Evolutionary conservation across 2,329 filamentous ascomycete species (phyloP), one percentile per base, ranked within the genome.

Genomic region (Metarhizium robertsii): DNA sequence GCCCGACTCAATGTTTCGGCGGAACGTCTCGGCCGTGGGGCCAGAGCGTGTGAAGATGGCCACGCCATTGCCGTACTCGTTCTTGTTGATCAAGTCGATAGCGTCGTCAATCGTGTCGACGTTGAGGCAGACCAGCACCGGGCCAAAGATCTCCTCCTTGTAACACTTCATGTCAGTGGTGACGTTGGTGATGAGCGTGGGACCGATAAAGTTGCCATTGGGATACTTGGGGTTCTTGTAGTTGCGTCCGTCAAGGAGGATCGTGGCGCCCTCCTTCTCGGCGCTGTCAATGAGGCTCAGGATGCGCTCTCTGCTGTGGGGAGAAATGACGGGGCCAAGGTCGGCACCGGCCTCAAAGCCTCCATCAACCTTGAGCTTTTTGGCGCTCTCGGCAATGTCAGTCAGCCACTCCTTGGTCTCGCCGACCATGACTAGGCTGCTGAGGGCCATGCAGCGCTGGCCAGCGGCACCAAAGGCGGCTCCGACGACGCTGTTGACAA

Each of bases 391-490:
- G 13, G 87, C 88, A 54, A 94, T 78, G 66, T 94, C 89, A 4
- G 80, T 73, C 20, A 94, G 79, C 88, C 90, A 95, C 57, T 88
- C 80, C 75, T 89, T 90, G 50, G 88, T 91, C 76, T 92, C 88
- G 61, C 88, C 89, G 38, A 94, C 86, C 76, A 91, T 85, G 63
- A 94, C 88, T 18, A 92, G 76, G 1, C 89, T 91, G 67, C 86
- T 90, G 57, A 94, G 77, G 42, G 89, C 89, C 89, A 94, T 94
- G 73, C 89, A 94, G 59, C 89, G 79, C 76, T 94, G 89, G 42
- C 89, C 89, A 29, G 89, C 89, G 60, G 89, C 89, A 61, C 89
- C 89, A 62, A 94, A 94, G 25, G 90, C 89, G 38, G 90, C 89
- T 61, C 89, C 90, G 4, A 88, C 82, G 61, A 94, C 88, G 47